Conservation (phyloP, 345 rosid genomes). For the Salix purpurea region DNA sequence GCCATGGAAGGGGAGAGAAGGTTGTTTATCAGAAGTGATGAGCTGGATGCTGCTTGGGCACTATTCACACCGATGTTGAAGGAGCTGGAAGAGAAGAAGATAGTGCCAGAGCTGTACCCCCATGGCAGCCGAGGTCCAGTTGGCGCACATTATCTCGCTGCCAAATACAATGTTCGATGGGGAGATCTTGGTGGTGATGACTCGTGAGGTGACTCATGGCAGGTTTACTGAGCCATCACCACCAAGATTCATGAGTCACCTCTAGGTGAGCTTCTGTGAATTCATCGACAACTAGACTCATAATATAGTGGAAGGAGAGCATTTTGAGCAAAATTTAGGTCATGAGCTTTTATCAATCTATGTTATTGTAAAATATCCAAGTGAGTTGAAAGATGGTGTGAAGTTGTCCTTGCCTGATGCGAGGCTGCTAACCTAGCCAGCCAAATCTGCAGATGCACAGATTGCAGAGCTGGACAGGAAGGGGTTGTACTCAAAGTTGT, state of each 20-base stretch:
- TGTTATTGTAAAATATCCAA: too few relatives aligned
- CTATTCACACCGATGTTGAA: slow-evolving; percentile 69
- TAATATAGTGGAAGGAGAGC: neutral
- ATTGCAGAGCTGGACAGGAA: neutral
- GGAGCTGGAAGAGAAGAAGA: slow-evolving; percentile 63
- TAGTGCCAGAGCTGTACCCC: slow-evolving; percentile 77
- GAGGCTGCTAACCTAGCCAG: too few relatives aligned
- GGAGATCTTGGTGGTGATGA: slow-evolving; percentile 53
- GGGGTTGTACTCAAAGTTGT: too few relatives aligned
- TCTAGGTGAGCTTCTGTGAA: too few relatives aligned
- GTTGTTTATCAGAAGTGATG: slow-evolving; percentile 82
- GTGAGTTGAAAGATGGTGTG: neutral
- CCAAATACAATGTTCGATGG: slow-evolving; percentile 85
- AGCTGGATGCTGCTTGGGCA: slow-evolving; percentile 85
- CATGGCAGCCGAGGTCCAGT: slow-evolving; percentile 90
- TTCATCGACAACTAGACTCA: too few relatives aligned
- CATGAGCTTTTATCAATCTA: neutral
- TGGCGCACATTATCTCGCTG: slow-evolving; percentile 88
- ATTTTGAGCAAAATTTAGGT: neutral
- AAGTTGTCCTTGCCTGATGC: neutral
- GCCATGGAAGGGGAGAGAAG: slow-evolving; percentile 82
- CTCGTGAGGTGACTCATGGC: neutral
- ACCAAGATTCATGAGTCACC: too few relatives aligned
- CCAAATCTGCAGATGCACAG: neutral
- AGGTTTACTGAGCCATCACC: too few relatives aligned